Evolutionary conservation across 352 stramenopile genomes (phyloP).

Genomic region (Phytophthora constricta): DNA sequence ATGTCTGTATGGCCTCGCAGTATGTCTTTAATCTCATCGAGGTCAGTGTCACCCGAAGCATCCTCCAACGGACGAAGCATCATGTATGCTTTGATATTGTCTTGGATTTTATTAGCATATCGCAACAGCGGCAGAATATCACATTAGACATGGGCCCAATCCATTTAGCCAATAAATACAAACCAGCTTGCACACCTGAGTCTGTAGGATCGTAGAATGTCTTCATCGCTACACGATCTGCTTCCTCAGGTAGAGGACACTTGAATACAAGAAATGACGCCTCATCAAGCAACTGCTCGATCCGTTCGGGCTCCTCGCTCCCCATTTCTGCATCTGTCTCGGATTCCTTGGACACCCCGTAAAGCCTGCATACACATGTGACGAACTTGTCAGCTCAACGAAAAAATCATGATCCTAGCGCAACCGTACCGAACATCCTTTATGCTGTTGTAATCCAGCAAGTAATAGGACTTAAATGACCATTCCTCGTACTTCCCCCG

Average conservation of each 20-base stretch:
- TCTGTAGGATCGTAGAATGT: constrained; percentile 36
- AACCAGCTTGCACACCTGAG: constrained; percentile 17
- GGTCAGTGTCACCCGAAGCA: constrained; percentile 20
- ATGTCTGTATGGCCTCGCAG: constrained; percentile 23
- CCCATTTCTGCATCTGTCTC: constrained; percentile 12
- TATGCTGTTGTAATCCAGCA: constrained; percentile 22
- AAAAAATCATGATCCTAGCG: neutral
- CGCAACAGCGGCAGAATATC: neutral
- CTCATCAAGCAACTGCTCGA: constrained; percentile 36
- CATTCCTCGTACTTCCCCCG: constrained; percentile 39
- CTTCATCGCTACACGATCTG: constrained; percentile 21
- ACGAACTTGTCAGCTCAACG: constrained; percentile 2
- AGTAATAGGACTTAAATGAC: constrained; percentile 36
- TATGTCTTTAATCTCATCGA: constrained; percentile 27
- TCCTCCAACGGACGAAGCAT: constrained; percentile 41
- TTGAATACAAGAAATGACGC: constrained; percentile 37
- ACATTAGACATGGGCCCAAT: neutral
- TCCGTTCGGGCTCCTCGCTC: constrained; percentile 12
- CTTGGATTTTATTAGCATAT: constrained; percentile 17
- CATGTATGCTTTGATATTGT: constrained; percentile 43
- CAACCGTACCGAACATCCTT: constrained; percentile 32
- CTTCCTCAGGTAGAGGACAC: constrained; percentile 17
- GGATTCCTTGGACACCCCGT: constrained; percentile 18
- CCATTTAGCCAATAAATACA: neutral
- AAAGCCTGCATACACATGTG: constrained; percentile 19